Base-by-base conservation (phyloP, 129 eudicot species). In the Saposhnikovia divaricata region DNA sequence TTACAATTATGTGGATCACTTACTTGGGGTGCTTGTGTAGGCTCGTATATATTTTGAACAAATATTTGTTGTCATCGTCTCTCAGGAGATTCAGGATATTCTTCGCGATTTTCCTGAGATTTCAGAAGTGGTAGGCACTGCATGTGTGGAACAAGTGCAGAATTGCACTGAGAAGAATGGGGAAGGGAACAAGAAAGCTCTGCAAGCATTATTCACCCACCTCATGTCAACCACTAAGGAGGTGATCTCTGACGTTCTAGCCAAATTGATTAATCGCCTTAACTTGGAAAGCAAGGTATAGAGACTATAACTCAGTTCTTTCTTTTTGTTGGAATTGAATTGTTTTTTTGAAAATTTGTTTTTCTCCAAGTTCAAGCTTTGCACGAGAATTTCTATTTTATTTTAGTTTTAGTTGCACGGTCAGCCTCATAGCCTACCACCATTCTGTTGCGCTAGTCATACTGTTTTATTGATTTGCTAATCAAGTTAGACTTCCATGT, bases 61-160 rank as follows among this genome's bases (percentile, higher is more conserved):
- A 18, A 8, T 42, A 68, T 57, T 46, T 53, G 44, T 77, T 75
- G 55, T 59, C 34, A 59, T 59, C 9, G 68, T 31, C 34, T 31
- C 34, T 2, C 74, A 95, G 98, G 98, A 95, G 73, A 90, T 95
- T 38, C 86, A 87, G 84, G 82, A 9, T 68, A 91, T 92, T 80
- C 89, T 92, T 70, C 90, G 79, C 28, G 75, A 71, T 81, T 90
- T 90, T 81, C 98, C 97, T 11, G 98, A 95, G 88, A 89, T 95
- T 76, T 83, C 53, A 81, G 94, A 89, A 82, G 89, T 92, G 83
- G 94, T 92, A 77, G 97, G 97, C 75, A 74, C 50, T 77, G 80
- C 87, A 74, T 77, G 76, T 78, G 81, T 81, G 0, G 85, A 86
- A 61, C 90, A 80, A 87, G 86, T 90, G 18, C 79, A 87, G 38